These are phyloP conservation scores for Colletotrichum sp. DNA, from an alignment of 2,329 filamentous ascomycete species.

Conservation along the genomic window DNA sequence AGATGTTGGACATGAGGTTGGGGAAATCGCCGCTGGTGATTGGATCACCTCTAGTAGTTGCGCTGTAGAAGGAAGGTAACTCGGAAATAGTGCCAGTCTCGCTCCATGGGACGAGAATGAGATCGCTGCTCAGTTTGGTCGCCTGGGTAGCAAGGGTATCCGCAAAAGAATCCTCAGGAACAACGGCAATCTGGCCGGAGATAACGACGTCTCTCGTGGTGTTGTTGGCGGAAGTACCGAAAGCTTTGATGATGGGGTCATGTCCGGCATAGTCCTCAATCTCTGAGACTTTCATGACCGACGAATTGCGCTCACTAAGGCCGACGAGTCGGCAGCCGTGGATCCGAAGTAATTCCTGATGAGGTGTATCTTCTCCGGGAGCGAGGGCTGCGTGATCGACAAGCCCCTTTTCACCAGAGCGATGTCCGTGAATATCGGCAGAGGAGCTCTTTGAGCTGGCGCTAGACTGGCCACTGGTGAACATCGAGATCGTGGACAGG, in stretches of 20 bases:
- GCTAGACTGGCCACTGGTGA: slow-evolving; percentile 40
- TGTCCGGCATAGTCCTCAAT: slow-evolving; percentile 67
- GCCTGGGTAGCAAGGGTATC: slow-evolving; percentile 72
- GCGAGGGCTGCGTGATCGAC: neutral
- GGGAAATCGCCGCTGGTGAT: neutral
- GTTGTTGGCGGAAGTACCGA: slow-evolving; percentile 59
- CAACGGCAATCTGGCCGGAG: slow-evolving; percentile 73
- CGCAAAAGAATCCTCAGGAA: slow-evolving; percentile 73
- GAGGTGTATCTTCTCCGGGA: neutral
- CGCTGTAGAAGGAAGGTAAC: slow-evolving; percentile 3
- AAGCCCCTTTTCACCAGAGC: slow-evolving; percentile 1
- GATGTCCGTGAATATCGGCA: neutral
- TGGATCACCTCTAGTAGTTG: neutral
- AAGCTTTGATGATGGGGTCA: slow-evolving; percentile 83
- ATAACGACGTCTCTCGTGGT: slow-evolving; percentile 73
- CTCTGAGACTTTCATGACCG: slow-evolving; percentile 84
- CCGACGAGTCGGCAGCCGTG: slow-evolving; percentile 80
- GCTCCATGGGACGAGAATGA: slow-evolving; percentile 81
- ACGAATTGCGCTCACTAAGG: slow-evolving; percentile 81
- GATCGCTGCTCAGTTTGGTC: slow-evolving; percentile 66
- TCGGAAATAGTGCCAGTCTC: slow-evolving; percentile 71
- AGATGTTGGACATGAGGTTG: neutral
- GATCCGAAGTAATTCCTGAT: slow-evolving; percentile 68
- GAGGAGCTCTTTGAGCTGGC: neutral
- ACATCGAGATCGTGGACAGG: slow-evolving; percentile 84